These are phyloP conservation scores for Ampelomyces quisqualis DNA, from an alignment of 2,329 filamentous ascomycete genomes.

Conservation along the genomic window DNA sequence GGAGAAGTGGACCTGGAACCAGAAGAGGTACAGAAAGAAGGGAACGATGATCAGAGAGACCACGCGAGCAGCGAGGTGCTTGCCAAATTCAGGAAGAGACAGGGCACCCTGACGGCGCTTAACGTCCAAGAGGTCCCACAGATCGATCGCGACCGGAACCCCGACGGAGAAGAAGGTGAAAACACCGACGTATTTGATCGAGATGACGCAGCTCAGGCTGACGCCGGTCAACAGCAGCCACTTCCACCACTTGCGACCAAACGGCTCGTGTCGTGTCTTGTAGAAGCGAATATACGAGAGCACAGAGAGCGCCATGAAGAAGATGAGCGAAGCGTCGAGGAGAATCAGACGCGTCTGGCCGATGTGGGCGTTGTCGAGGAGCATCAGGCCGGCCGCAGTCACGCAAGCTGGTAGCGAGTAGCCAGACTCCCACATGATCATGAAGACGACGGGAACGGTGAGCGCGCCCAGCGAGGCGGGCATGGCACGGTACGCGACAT, in stretches of 20 bases:
- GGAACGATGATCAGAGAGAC: constrained; percentile 85
- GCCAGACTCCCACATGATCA: constrained; percentile 99
- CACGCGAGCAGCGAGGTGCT: constrained; percentile 87
- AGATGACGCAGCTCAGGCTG: constrained; percentile 93
- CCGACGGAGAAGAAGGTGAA: constrained; percentile 98
- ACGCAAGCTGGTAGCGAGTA: constrained; percentile 93
- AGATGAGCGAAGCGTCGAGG: constrained; percentile 87
- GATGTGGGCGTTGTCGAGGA: constrained; percentile 97
- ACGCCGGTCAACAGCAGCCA: constrained; percentile 96
- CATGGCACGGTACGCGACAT: constrained; percentile 91
- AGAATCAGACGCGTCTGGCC: constrained; percentile 94
- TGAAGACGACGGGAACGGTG: constrained; percentile 88
- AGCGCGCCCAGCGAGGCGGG: constrained; percentile 88
- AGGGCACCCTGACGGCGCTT: constrained; percentile 82
- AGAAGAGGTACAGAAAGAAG: constrained; percentile 98
- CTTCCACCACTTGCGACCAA: constrained; percentile 98
- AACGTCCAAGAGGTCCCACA: constrained; percentile 92
- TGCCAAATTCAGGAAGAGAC: constrained; percentile 73
- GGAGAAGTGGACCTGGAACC: constrained; percentile 99
- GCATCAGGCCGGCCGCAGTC: constrained; percentile 78
- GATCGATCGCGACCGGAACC: constrained; percentile 86
- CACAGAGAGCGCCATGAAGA: constrained; percentile 94
- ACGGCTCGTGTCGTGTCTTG: constrained; percentile 86
- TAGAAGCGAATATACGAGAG: constrained; percentile 97
- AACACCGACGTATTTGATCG: constrained; percentile 93